A percentile compares a stretch with the other conserved stretches of the same genome.
Conservation (phyloP, 768 basidiomycete genomes). For the Boletus rubescentipes region DNA sequence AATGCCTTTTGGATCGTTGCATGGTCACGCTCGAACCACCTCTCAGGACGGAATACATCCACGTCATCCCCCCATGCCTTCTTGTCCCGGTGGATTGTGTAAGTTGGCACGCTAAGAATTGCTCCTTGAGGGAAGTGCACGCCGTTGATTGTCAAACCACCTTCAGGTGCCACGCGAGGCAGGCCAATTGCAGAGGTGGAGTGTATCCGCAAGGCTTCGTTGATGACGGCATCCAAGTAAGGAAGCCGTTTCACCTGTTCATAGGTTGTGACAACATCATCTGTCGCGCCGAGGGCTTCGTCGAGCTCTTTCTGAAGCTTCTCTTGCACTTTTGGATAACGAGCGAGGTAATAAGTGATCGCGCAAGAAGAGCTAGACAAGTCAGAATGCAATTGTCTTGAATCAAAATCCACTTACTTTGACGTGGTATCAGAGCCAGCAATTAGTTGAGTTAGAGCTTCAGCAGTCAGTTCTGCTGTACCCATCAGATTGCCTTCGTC, state of each 20-base stretch:
- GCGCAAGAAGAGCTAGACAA: constrained; percentile 77
- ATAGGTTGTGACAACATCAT: constrained; percentile 59
- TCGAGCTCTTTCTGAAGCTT: constrained; percentile 79
- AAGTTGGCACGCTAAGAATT: constrained; percentile 77
- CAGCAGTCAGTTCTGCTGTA: constrained; percentile 81
- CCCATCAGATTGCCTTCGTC: constrained; percentile 78
- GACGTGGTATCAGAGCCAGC: constrained; percentile 93
- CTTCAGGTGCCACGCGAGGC: constrained; percentile 74
- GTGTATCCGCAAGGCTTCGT: constrained; percentile 82
- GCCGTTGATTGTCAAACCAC: constrained; percentile 57
- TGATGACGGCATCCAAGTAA: constrained; percentile 85
- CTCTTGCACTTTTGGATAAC: constrained; percentile 58
- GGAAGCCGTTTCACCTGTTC: constrained; percentile 72
- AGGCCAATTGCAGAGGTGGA: constrained; percentile 83
- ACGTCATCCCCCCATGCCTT: constrained; percentile 77
- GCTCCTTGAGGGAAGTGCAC: constrained; percentile 73
- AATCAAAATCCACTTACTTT: constrained; percentile 52
- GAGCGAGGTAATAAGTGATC: constrained; percentile 81
- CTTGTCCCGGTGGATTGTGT: constrained; percentile 75
- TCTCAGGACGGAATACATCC: constrained; percentile 73
- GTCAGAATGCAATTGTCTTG: neutral
- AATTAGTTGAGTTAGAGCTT: constrained; percentile 82
- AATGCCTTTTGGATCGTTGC: constrained; percentile 66
- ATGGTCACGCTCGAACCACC: constrained; percentile 77
- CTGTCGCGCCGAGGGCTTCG: constrained; percentile 52